Evolutionary conservation across 2,329 filamentous ascomycete genomes (phyloP), one percentile per base, ranked within the genome.

Genomic region (Samsoniella hepiali): DNA sequence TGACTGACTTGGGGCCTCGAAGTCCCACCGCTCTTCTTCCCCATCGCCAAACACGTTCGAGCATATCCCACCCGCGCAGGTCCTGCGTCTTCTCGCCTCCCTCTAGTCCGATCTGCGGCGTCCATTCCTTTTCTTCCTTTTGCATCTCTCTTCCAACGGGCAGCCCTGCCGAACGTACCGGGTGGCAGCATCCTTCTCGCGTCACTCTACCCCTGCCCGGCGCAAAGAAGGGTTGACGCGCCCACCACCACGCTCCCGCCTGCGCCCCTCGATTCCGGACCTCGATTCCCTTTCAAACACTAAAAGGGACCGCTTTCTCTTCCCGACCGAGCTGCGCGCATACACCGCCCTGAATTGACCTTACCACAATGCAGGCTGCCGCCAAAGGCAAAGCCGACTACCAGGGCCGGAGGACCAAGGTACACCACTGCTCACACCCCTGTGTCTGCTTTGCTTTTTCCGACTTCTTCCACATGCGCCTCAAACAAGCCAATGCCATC

Each of bases 351-450:
- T 11, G 45, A 50, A 49, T 49, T 34, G 44, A 40, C 5, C n/a
- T 11, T 9, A 22, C 27, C 54, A 36, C 47, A 29, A 63, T 58
- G 61, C 61, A 61, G 60, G 60, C 53, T 74, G 71, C 80, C 72
- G 77, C 77, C 75, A 85, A 81, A 77, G 81, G 78, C 70, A 85
- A 82, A 75, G 79, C 81, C 73, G 84, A 87, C 73, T 76, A 78
- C 73, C 82, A 82, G 73, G 83, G 81, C 76, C 82, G 85, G 72
- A 87, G 86, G 80, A 83, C 83, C 71, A 88, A 88, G 83, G 84
- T 79, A 67, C 59, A 74, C 72, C 57, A 55, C 62, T 45, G 50
- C 45, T 13, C 10, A 7, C 27, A 56, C 32, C 51, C 40, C 34
- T 51, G 55, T 47, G 34, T 13, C 62, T 60, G 57, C 40, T 47